phyloP scores from a whole-genome alignment of 176 grass and related monocot genomes.

The Dactylis glomerata region DNA sequence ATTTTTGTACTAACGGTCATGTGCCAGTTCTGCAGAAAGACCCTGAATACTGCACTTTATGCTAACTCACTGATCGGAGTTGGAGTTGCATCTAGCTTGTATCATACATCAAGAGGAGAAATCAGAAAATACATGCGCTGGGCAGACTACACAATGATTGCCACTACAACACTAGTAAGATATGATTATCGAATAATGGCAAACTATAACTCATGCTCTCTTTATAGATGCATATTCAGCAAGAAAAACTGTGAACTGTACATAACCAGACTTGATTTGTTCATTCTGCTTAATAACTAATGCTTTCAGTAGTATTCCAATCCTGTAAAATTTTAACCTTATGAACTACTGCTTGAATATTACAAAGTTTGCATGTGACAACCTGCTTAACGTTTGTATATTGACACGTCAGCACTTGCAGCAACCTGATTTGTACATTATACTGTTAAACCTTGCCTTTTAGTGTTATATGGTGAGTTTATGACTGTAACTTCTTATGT shows the following conservation, averaged over 20 bases:
- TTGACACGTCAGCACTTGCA: neutral
- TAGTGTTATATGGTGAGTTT: neutral
- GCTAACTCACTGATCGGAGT: constrained; percentile 95
- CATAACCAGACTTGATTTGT: neutral
- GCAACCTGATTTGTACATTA: neutral
- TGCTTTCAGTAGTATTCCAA: neutral
- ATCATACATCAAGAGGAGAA: constrained; percentile 79
- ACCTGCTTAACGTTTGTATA: neutral
- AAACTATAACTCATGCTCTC: neutral
- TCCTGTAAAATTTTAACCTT: neutral
- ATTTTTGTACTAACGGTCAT: constrained; percentile 51
- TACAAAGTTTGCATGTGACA: neutral
- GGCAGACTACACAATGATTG: constrained; percentile 99
- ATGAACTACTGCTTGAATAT: neutral
- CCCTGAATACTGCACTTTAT: constrained; percentile 68
- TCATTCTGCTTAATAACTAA: neutral
- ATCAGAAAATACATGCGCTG: constrained; percentile 84
- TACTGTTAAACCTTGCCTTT: neutral
- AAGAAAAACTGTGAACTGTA: neutral
- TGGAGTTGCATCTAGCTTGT: constrained; percentile 89
- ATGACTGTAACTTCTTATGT: constrained; percentile 2
- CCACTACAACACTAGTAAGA: constrained; percentile 64
- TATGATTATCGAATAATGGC: neutral
- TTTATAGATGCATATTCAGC: constrained; percentile 4
- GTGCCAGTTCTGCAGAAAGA: constrained; percentile 79